These are phyloP conservation scores for Sugiyamaella sp. DNA, from an alignment of 1,139 yeast genomes.

Conservation along the genomic window DNA sequence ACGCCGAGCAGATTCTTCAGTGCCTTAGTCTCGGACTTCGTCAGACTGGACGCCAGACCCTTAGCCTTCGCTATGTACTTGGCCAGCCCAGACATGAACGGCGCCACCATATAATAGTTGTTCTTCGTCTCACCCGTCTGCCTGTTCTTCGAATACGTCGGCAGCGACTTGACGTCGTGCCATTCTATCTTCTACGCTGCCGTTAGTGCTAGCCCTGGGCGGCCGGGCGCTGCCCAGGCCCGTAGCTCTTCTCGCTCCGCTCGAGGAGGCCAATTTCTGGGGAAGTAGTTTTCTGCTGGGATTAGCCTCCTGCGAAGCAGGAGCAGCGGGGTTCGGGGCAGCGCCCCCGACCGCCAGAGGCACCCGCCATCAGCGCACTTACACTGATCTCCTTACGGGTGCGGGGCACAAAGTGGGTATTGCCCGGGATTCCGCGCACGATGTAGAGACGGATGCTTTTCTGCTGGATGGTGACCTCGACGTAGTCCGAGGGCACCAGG, in stretches of 20 bases:
- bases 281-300: neutral
- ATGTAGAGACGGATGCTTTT: conserved; percentile 86
- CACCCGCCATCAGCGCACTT: conserved; percentile 6
- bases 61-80: conserved; percentile 38
- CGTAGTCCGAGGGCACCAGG: conserved; percentile 68
- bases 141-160: conserved; percentile 40
- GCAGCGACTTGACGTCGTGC: conserved; percentile 56
- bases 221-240: conserved; percentile 9
- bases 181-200: conserved; percentile 55
- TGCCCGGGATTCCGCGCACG: conserved; percentile 78
- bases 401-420: conserved; percentile 69
- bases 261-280: no score
- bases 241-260: conserved; percentile 5
- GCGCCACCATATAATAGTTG: conserved; percentile 45
- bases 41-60: conserved; percentile 38
- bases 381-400: conserved; percentile 80
- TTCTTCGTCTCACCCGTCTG: conserved; percentile 17
- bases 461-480: conserved; percentile 81
- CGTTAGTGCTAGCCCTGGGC: neutral
- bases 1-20: conserved; percentile 42
- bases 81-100: conserved; percentile 42
- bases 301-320: neutral
- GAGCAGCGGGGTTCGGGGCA: neutral
- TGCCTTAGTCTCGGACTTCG: conserved; percentile 41
- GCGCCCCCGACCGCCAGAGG: neutral